Conservation (phyloP, 2,329 filamentous ascomycete species). For the Sclerotinia spermophila region DNA sequence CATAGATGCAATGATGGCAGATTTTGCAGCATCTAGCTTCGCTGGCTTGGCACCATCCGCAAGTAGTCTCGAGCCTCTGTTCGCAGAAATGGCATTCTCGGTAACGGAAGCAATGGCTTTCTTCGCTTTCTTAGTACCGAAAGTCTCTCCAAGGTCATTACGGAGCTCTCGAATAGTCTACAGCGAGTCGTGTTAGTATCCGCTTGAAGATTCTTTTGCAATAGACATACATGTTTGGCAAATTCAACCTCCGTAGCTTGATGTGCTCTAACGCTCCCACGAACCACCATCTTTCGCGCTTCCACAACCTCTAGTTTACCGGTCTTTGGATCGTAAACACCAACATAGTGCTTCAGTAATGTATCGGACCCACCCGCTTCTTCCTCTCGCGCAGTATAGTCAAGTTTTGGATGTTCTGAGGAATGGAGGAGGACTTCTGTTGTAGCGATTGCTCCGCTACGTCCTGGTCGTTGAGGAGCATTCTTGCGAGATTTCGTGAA, state of each 20-base stretch:
- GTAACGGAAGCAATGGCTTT: constrained; percentile 68
- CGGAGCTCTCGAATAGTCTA: constrained; percentile 59
- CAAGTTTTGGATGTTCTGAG: constrained; percentile 52
- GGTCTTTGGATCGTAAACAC: constrained; percentile 58
- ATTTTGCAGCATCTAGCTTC: constrained; percentile 53
- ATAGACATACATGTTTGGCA: constrained; percentile 20
- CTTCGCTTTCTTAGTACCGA: constrained; percentile 82
- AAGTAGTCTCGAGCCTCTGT: constrained; percentile 38
- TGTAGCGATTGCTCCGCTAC: constrained; percentile 31
- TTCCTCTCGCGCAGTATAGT: constrained; percentile 58
- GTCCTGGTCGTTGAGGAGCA: constrained; percentile 25
- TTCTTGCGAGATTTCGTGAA: constrained; percentile 35
- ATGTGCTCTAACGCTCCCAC: constrained; percentile 54
- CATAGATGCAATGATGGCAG: constrained; percentile 62
- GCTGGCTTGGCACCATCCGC: constrained; percentile 40
- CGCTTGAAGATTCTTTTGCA: background rate
- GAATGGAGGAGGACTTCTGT: constrained; percentile 57
- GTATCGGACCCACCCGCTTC: constrained; percentile 41
- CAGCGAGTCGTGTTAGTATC: constrained; percentile 1
- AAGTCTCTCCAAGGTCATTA: constrained; percentile 69
- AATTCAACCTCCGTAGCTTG: constrained; percentile 47
- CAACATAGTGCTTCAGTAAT: constrained; percentile 60
- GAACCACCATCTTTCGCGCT: constrained; percentile 61
- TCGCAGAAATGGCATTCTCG: constrained; percentile 62
- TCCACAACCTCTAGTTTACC: constrained; percentile 58